A percentile compares a stretch with the other conserved stretches of the same genome.
phyloP scores from a whole-genome alignment of 2,329 filamentous ascomycete genomes.

The Alternaria angustiovoidea region DNA sequence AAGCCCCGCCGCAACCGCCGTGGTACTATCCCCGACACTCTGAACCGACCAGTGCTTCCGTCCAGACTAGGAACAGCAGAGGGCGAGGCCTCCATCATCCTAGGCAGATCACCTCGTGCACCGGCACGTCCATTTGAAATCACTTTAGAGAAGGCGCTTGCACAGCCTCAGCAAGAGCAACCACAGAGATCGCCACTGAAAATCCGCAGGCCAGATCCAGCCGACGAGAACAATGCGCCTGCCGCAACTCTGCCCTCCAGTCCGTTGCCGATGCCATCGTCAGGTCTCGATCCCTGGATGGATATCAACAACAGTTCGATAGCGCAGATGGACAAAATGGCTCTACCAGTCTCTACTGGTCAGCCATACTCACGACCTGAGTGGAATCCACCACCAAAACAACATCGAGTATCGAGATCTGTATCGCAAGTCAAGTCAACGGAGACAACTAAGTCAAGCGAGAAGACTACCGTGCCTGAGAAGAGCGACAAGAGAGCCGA shows the following conservation, averaged over 20 bases:
- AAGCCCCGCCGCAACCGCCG: constrained; percentile 33
- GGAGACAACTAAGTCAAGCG: constrained; percentile 10
- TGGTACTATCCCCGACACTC: constrained; percentile 32
- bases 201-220: constrained; percentile 24
- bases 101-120: constrained; percentile 30
- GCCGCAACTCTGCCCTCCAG: constrained; percentile 33
- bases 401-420: constrained; percentile 30
- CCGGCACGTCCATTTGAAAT: constrained; percentile 12
- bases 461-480: constrained; percentile 4
- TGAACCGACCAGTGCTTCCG: constrained; percentile 19
- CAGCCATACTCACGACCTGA: constrained; percentile 36
- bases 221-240: constrained; percentile 33
- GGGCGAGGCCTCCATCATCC: constrained; percentile 30
- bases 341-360: constrained; percentile 41
- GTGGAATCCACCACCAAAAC: constrained; percentile 31
- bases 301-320: constrained; percentile 40
- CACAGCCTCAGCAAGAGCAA: constrained; percentile 19
- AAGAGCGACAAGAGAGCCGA: constrained; percentile 13
- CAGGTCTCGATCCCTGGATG: constrained; percentile 43
- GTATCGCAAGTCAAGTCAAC: constrained; percentile 18
- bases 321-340: constrained; percentile 43
- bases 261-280: constrained; percentile 43
- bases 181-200: constrained; percentile 30
- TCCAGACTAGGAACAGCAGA: constrained; percentile 28
- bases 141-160: constrained; percentile 19